Base-by-base conservation (phyloP, 495 filamentous ascomycete genomes). In the Aspergillus biplanus region DNA sequence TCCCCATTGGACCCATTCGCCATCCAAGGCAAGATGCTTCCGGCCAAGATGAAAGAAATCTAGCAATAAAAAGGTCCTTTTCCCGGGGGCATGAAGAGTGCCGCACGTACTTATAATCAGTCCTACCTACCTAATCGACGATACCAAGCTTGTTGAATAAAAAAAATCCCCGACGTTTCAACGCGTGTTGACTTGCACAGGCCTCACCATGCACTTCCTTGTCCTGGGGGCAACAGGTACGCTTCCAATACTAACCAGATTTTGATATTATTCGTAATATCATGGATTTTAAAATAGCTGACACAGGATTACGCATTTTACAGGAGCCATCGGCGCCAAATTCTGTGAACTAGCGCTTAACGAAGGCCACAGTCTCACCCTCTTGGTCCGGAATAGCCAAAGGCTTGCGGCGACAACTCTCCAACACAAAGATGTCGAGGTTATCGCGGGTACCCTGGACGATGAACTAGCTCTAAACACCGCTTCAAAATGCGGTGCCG, bases 341-440 rank as follows among this genome's bases (percentile, higher is more conserved):
- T 66, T 66, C 35, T 66, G 64, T 13, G 48, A 62, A 2, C 34
- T 59, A n/a, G 55, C 64, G 7, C 54, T 66, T 9, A 31, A 55
- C 5, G 49, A 58, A 56, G 49, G 55, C 5, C 64, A 66, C 13
- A 32, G n/a, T 2, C 37, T 66, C 37, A 63, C 54, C 2, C 34
- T 63, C 31, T 33, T 44, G 4, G 39, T 44, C 8, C 39, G 39
- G n/a, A 44, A 44, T 44, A 11, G 12, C 39, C n/a, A 11, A 11
- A 44, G 8, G 7, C 4, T 44, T n/a, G 12, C 39, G n/a, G 39
- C 11, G 4, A n/a, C 11, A 44, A 44, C n/a, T 12, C 39, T 12
- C 7, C 4, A 44, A n/a, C 11, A 44, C 7, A 9, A 44, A 44
- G 39, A 11, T 11, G 39, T 44, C 39, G n/a, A 44, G 7, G 39